These are phyloP conservation scores for Conticribra guillardii DNA, from an alignment of 108 stramenopile species.

Conservation along the genomic window DNA sequence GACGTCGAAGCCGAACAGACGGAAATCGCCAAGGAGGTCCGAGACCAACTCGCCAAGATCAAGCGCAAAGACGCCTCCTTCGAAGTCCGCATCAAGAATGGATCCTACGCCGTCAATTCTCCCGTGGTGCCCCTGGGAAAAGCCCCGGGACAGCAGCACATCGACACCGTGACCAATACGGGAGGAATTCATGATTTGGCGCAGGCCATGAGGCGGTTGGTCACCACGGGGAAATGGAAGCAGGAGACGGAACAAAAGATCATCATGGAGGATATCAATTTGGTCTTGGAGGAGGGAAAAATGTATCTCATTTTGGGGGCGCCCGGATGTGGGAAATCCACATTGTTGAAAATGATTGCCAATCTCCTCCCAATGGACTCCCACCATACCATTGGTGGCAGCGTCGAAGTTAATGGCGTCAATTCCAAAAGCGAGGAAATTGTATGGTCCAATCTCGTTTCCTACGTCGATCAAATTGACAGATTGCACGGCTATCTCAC, in stretches of 20 bases:
- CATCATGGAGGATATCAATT: conserved; percentile 36
- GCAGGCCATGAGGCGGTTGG: conserved; percentile 29
- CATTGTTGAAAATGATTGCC: conserved; percentile 41
- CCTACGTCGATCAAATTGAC: conserved; percentile 74
- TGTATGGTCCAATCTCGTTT: conserved; percentile 52
- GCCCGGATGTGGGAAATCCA: conserved; percentile 33
- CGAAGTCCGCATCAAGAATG: conserved; percentile 29
- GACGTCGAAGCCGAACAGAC: conserved; percentile 1
- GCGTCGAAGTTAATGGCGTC: conserved; percentile 2
- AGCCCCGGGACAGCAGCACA: conserved; percentile 2
- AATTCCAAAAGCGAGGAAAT: too few species aligned
- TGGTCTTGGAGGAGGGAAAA: conserved; percentile 39
- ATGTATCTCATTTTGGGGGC: conserved; percentile 56
- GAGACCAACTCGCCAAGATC: conserved; percentile 2
- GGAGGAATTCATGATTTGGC: conserved; percentile 9
- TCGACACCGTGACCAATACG: conserved; percentile 31
- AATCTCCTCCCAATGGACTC: conserved; percentile 23
- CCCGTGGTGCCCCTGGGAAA: too few species aligned
- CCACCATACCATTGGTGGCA: conserved; percentile 16
- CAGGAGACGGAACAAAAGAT: conserved; percentile 15
- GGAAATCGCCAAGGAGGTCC: background rate
- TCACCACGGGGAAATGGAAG: conserved; percentile 38
- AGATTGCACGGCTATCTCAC: conserved; percentile 75
- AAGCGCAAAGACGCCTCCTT: background rate
- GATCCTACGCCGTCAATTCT: conserved; percentile 23